Evolutionary conservation across 352 stramenopile genomes (phyloP), one percentile per base, ranked within the genome.

Genomic region (Phytopythium oedochilum): DNA sequence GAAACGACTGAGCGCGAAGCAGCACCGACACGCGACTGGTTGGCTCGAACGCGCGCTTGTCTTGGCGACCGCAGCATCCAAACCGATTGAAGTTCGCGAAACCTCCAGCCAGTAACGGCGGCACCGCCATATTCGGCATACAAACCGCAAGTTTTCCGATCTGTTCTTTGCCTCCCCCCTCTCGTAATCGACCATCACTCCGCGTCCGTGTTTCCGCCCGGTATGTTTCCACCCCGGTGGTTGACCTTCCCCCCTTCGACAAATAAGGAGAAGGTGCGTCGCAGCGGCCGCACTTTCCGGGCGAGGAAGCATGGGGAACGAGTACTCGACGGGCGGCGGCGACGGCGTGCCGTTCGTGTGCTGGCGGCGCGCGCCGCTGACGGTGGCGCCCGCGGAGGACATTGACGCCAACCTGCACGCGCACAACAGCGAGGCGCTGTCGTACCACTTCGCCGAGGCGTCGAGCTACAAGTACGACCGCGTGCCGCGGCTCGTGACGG

Each of bases 381-480:
- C 52, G 31, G 28, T 54, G 4, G 47, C 60, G 51, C 49, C 38
- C 31, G 60, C 50, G 2, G 25, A 57, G 18, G 55, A 72, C 56
- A 61, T 68, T 47, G 29, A 66, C 44, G 57, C 61, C 35, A 55
- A 66, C 34, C 35, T 80, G 15, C 64, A 75, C 57, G 57, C 61
- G 14, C 64, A 70, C n/a, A 74, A 74, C 49, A 28, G 17, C 17
- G 57, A 65, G 8, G 53, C 51, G 2, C 53, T 35, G 22, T 71
- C 64, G 23, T 86, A 83, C 57, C 83, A 92, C 59, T 94, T 94
- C 56, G 84, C 84, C 26, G 84, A 94, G 64, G 78, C 82, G 1
- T 89, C 82, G 26, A 89, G 84, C 66, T 94, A 91, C 66, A 69
- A 69, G 32, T 94, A 92, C 63, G 75, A 88, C 55, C 82, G 73